Evolutionary conservation across 345 rosid species (phyloP).

Genomic region (Hevea brasiliensis): DNA sequence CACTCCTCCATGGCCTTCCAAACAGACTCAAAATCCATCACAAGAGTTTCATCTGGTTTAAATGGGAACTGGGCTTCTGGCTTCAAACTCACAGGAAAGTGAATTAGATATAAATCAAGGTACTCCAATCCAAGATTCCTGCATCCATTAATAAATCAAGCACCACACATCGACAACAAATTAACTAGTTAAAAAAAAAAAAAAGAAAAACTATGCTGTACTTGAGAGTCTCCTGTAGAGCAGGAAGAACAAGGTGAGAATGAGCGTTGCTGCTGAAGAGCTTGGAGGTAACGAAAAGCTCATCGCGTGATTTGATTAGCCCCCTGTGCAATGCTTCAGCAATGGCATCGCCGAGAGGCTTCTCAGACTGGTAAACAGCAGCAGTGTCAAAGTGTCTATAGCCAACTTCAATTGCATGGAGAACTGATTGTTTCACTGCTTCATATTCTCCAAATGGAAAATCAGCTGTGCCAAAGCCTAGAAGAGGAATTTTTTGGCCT

Average conservation of each 20-base stretch:
- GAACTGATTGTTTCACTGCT: constrained; percentile 7
- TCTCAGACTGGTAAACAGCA: constrained; percentile 49
- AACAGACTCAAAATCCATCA: constrained; percentile 26
- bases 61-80: constrained; percentile 1
- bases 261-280: constrained; percentile 55
- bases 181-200: not conserved
- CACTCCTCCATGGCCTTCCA: constrained; percentile 56
- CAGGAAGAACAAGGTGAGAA: constrained; percentile 49
- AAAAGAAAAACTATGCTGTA: not conserved
- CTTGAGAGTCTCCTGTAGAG: constrained; percentile 40
- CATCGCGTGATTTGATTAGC: constrained; percentile 43
- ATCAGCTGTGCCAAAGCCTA: constrained; percentile 31
- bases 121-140: constrained; percentile 44
- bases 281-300: constrained; percentile 65
- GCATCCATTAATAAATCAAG: not conserved
- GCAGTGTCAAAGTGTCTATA: constrained; percentile 83
- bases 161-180: not conserved
- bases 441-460: constrained; percentile 10
- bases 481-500: not conserved
- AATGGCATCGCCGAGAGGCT: constrained; percentile 56
- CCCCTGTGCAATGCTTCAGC: constrained; percentile 45
- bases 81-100: constrained; percentile 44
- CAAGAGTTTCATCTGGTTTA: constrained; percentile 11
- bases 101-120: constrained; percentile 47
- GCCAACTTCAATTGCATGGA: constrained; percentile 49